A percentile compares a stretch with the other conserved stretches of the same genome.
Evolutionary conservation across 805 yeast genomes (phyloP).

Genomic region (Teunomyces stri): DNA sequence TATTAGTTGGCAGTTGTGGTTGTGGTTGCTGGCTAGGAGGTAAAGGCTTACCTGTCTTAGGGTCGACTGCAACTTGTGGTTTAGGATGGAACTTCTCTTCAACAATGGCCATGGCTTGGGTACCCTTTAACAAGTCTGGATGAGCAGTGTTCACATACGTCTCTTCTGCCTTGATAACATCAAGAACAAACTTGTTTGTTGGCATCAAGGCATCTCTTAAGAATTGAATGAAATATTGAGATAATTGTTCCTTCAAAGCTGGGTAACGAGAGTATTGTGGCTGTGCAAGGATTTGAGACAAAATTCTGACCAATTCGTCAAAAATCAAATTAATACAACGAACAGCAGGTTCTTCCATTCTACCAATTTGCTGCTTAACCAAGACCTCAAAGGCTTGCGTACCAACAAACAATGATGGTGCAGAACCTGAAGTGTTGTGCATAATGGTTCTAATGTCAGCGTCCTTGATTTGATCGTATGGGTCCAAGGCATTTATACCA

Average conservation of each 20-base stretch:
- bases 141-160: constrained; percentile 97
- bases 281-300: constrained; percentile 73
- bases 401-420: constrained; percentile 95
- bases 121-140: constrained; percentile 92
- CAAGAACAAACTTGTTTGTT: constrained; percentile 80
- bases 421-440: constrained; percentile 93
- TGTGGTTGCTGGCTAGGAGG: constrained; percentile 39
- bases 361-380: constrained; percentile 49
- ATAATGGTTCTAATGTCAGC: constrained; percentile 94
- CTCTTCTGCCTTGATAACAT: constrained; percentile 82
- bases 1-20: constrained; percentile 18
- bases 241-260: constrained; percentile 79
- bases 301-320: constrained; percentile 90
- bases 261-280: constrained; percentile 89
- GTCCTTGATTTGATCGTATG: constrained; percentile 94
- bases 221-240: constrained; percentile 74
- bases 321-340: constrained; percentile 87
- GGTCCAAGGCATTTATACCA: constrained; percentile 89
- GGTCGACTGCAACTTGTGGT: constrained; percentile 77
- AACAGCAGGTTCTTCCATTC: constrained; percentile 91
- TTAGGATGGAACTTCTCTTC: constrained; percentile 79
- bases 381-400: constrained; percentile 93
- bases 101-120: constrained; percentile 91
- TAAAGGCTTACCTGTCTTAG: constrained; percentile 84
- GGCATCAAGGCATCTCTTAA: constrained; percentile 79